Percentiles rank a stretch among this genome's conserved stretches.
phyloP scores from a whole-genome alignment of 176 grass and related monocot genomes.

The Aegilops tauschii region DNA sequence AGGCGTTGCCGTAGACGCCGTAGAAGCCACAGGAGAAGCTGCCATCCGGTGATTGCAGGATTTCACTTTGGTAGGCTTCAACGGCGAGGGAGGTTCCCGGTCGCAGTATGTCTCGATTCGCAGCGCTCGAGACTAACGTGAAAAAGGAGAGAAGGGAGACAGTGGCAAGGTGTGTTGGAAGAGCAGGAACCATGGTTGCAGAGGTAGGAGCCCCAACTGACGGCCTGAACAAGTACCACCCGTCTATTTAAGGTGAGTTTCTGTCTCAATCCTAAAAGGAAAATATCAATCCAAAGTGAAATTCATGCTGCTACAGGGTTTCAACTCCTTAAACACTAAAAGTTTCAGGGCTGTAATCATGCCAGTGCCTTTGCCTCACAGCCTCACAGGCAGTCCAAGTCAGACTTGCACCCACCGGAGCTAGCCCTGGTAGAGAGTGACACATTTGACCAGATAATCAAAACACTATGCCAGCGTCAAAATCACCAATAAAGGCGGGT shows the following conservation, averaged over 20 bases:
- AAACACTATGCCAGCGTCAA: neutral
- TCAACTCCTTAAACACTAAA: neutral
- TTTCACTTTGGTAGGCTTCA: conserved; percentile 24
- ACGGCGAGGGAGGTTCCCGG: conserved; percentile 15
- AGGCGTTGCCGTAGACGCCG: neutral
- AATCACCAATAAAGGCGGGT: neutral
- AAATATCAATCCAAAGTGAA: neutral
- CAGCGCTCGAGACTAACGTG: neutral
- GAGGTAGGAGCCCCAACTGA: neutral
- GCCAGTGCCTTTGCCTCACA: neutral
- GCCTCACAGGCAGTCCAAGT: neutral
- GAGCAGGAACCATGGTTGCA: conserved; percentile 5
- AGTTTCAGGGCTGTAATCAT: neutral
- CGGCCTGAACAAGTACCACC: neutral
- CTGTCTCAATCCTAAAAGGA: neutral
- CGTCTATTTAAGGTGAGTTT: neutral
- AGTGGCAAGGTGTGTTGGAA: conserved; percentile 1
- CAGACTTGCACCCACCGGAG: neutral
- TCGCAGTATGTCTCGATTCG: neutral
- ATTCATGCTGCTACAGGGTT: neutral
- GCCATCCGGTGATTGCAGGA: neutral
- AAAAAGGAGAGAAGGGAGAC: neutral
- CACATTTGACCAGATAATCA: neutral
- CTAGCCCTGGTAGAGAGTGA: neutral
- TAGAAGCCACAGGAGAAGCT: neutral